Evolutionary conservation across 371 early-diverging fungal species (phyloP).

Genomic region (Smittium culicis): DNA sequence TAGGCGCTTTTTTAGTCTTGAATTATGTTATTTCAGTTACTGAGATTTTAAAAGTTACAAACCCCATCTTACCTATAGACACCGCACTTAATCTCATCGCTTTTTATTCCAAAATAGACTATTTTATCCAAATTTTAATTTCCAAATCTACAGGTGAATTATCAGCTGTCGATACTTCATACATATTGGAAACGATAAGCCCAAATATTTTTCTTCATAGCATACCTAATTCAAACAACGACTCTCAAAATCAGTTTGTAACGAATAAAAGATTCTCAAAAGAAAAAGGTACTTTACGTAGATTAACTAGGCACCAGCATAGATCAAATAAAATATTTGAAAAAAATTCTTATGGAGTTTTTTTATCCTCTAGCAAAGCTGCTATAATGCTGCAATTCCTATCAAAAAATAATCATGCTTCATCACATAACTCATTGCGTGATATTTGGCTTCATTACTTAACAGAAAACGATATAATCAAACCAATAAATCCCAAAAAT

Average conservation of each 20-base stretch:
- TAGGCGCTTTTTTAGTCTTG: neutral
- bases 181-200: neutral
- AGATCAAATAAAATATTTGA: neutral
- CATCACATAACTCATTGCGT: neutral
- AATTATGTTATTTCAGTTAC: neutral
- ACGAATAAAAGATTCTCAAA: neutral
- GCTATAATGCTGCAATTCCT: neutral
- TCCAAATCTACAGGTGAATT: neutral
- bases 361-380: neutral
- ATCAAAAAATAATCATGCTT: neutral
- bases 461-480: neutral
- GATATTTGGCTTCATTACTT: neutral
- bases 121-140: neutral
- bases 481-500: neutral
- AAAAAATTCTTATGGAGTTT: conserved; percentile 8
- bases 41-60: neutral
- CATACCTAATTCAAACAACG: too few species aligned
- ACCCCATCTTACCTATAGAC: neutral
- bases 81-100: neutral
- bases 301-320: neutral
- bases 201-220: neutral
- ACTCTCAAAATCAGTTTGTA: neutral
- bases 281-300: conserved; percentile 4
- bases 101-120: neutral
- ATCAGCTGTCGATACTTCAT: neutral